A percentile compares a stretch with the other conserved stretches of the same genome.
These are phyloP conservation scores for Calvatia gigantea DNA, from an alignment of 768 basidiomycete genomes.

Conservation along the genomic window DNA sequence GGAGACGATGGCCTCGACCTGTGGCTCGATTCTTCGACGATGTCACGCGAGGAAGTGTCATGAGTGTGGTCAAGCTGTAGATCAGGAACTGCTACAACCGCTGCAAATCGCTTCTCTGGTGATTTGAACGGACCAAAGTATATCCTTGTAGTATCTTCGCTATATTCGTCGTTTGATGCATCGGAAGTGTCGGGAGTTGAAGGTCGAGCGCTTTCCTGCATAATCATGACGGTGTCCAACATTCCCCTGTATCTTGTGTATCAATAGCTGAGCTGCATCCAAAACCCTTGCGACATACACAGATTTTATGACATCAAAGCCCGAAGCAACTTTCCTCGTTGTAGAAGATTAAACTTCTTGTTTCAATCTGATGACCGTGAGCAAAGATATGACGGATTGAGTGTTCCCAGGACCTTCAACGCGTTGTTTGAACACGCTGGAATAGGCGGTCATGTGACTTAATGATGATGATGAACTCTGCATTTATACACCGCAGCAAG, in stretches of 20 bases:
- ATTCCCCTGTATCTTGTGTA: slow-evolving; percentile 17
- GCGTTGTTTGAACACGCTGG: too few species aligned
- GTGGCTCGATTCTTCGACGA: not conserved
- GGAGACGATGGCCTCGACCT: slow-evolving; percentile 23
- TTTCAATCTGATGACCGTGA: not conserved
- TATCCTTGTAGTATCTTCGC: slow-evolving; percentile 39
- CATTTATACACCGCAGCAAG: too few species aligned
- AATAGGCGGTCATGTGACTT: too few species aligned
- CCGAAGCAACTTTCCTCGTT: not conserved
- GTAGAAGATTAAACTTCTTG: not conserved
- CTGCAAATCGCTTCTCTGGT: slow-evolving; percentile 45
- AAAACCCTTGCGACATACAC: not conserved
- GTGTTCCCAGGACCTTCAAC: not conserved
- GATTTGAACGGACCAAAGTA: slow-evolving; percentile 52
- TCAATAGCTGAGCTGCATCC: not conserved
- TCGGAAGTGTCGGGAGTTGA: slow-evolving; percentile 25
- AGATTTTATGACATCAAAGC: not conserved
- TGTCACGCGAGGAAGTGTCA: slow-evolving; percentile 18
- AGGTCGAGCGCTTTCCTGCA: slow-evolving; percentile 6
- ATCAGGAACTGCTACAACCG: slow-evolving; percentile 23
- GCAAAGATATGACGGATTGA: not conserved
- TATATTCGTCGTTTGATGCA: slow-evolving; percentile 39
- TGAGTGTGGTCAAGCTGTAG: slow-evolving; percentile 17
- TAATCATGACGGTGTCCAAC: slow-evolving; percentile 5
- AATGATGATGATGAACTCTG: too few species aligned